Evolutionary conservation across 2,329 filamentous ascomycete species (phyloP).

Genomic region (Hypoxylon sp.): DNA sequence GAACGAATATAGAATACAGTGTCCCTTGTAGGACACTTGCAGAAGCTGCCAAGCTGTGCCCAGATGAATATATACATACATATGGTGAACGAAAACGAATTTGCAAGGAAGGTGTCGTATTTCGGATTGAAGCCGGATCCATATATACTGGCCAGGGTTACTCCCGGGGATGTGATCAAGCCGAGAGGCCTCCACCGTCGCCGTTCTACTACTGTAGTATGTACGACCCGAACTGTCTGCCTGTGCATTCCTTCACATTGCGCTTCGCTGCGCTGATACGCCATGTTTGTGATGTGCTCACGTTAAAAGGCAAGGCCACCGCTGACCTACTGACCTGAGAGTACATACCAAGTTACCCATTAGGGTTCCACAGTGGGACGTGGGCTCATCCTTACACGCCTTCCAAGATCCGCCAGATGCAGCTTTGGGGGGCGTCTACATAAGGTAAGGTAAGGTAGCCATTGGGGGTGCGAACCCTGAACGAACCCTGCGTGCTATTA

Average conservation of each 20-base stretch:
- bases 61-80: constrained; percentile 21
- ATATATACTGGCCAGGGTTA: background rate
- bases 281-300: constrained; percentile 5
- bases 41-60: constrained; percentile 28
- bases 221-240: background rate
- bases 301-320: constrained; percentile 6
- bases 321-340: constrained; percentile 11
- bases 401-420: constrained; percentile 42
- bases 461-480: background rate
- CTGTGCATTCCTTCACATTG: background rate
- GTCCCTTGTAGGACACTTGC: constrained; percentile 11
- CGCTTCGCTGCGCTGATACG: constrained; percentile 19
- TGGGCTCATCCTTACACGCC: constrained; percentile 35
- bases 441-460: constrained; percentile 1
- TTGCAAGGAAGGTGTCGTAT: constrained; percentile 25
- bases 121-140: background rate
- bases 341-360: constrained; percentile 9
- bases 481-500: constrained; percentile 21
- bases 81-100: constrained; percentile 17
- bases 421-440: constrained; percentile 16
- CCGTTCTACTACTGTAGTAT: background rate
- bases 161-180: background rate
- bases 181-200: background rate
- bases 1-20: constrained; percentile 18
- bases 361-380: constrained; percentile 31